Percentiles rank a stretch among this genome's conserved stretches.
phyloP scores from a whole-genome alignment of 768 basidiomycete genomes.

The Suillus decipiens region DNA sequence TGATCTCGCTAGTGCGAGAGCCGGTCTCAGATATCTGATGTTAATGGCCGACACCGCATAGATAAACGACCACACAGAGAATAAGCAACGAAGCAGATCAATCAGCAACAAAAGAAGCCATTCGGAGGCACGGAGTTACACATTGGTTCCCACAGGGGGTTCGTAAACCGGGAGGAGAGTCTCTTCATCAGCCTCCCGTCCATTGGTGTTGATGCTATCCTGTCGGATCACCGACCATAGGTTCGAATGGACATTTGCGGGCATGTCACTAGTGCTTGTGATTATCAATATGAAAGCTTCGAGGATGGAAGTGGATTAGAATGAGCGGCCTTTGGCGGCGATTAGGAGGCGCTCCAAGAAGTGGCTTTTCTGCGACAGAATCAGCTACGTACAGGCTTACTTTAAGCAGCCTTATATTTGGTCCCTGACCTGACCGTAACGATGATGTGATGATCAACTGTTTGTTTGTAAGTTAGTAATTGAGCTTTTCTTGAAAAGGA shows the following conservation, averaged over 20 bases:
- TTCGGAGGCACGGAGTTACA: slow-evolving; percentile 13
- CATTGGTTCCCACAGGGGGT: slow-evolving; percentile 5
- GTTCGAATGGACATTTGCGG: not conserved
- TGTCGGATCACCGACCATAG: slow-evolving; percentile 27
- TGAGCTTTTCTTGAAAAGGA: slow-evolving; percentile 16
- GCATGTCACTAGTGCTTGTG: not conserved
- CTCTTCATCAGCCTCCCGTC: slow-evolving; percentile 15
- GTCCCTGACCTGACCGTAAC: not conserved
- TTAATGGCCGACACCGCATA: slow-evolving; percentile 6
- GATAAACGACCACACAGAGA: not conserved
- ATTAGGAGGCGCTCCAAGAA: not conserved
- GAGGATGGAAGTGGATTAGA: not conserved
- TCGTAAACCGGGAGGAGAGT: slow-evolving; percentile 27
- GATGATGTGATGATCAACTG: not conserved
- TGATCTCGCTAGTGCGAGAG: slow-evolving; percentile 12
- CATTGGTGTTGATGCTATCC: slow-evolving; percentile 13
- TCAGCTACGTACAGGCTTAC: not conserved
- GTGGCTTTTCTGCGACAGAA: not conserved
- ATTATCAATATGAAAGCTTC: not conserved
- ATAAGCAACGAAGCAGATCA: slow-evolving; percentile 7
- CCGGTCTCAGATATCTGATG: slow-evolving; percentile 16
- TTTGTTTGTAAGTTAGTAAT: not conserved
- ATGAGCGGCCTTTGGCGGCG: not conserved
- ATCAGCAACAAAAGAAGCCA: slow-evolving; percentile 15
- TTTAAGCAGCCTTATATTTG: not conserved